Base-by-base conservation (phyloP, 345 rosid genomes). In the Syzygium oleosum region DNA sequence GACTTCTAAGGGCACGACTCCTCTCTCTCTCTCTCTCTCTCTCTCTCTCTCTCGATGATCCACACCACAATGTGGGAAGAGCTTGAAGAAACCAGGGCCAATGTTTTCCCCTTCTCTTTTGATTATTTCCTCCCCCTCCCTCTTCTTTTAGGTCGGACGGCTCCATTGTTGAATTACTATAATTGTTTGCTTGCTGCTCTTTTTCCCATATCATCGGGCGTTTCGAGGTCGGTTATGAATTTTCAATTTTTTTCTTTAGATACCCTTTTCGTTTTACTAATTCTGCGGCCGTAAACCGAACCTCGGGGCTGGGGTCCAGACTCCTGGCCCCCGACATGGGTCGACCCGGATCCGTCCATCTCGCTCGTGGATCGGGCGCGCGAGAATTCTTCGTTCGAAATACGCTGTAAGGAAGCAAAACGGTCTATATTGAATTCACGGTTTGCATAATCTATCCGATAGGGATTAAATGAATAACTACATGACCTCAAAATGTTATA, bases 381-480 rank as follows among this genome's bases (percentile, higher is more conserved):
- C 1, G 3, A 31, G 17, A 65, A 11, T 16, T 16, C 25, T 19
- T 31, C 0, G 4, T 68, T 38, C 1, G 0, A 21, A 73, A 19
- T 19, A 73, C 0, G 0, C 2, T 16, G 25, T 38, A 10, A 0
- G 19, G 25, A 68, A 68, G 1, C 1, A 5, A 34, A 5, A 31
- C 2, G 6, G 0, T 68, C 5, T 17, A 4, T 68, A 2, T 34
- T 17, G 3, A 17, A 68, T 17, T 73, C 25, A 4, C 2, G 1
- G 1, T 34, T 34, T 34, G 25, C 19, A 4, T 17, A 10, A 34
- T 73, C 2, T 10, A 19, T 34, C 10, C 2, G 3, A 73, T 34
- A 25, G 27, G 19, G 7, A 73, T 9, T 9, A 1, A 19, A 34
- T 34, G 23, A 68, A 34, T 68, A 17, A 68, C 9, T 4, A 9